These are phyloP conservation scores for Drechmeria coniospora DNA, from an alignment of 2,329 filamentous ascomycete genomes.

Conservation along the genomic window DNA sequence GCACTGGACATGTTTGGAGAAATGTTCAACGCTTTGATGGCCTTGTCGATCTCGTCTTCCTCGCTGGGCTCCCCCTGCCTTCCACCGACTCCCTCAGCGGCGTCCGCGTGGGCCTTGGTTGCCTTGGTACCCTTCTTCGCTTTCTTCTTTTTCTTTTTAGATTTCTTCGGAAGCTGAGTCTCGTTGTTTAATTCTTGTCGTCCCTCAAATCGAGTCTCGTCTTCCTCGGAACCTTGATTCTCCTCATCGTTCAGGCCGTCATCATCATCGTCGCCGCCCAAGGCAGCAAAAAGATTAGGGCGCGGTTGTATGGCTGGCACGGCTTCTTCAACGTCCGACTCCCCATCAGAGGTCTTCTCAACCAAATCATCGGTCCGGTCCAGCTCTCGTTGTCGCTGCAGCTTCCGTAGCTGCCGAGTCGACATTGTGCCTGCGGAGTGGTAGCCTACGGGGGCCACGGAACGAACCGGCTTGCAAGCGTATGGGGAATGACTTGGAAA, in stretches of 20 bases:
- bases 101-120: slow-evolving; percentile 15
- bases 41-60: slow-evolving; percentile 41
- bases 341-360: slow-evolving; percentile 10
- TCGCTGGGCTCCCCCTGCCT: slow-evolving; percentile 6
- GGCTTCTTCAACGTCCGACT: slow-evolving; percentile 17
- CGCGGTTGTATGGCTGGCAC: slow-evolving; percentile 20
- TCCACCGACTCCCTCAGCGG: slow-evolving; percentile 4
- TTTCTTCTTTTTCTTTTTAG: slow-evolving; percentile 22
- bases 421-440: too few species aligned
- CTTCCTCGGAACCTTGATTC: slow-evolving; percentile 6
- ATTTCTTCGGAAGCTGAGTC: slow-evolving; percentile 2
- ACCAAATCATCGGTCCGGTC: slow-evolving; percentile 11
- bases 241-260: slow-evolving; percentile 8
- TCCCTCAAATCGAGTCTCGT: too few species aligned
- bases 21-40: slow-evolving; percentile 33
- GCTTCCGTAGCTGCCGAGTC: slow-evolving; percentile 35
- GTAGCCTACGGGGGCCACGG: too few species aligned
- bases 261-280: slow-evolving; percentile 27
- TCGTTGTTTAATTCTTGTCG: too few species aligned
- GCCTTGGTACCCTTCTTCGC: slow-evolving; percentile 22
- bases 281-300: slow-evolving; percentile 34
- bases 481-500: too few species aligned
- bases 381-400: slow-evolving; percentile 34
- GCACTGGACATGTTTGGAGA: slow-evolving; percentile 5
- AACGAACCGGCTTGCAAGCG: too few species aligned